Evolutionary conservation across 2,329 filamentous ascomycete species (phyloP), one percentile per base, ranked within the genome.

Genomic region (Venturiaceae sp.): DNA sequence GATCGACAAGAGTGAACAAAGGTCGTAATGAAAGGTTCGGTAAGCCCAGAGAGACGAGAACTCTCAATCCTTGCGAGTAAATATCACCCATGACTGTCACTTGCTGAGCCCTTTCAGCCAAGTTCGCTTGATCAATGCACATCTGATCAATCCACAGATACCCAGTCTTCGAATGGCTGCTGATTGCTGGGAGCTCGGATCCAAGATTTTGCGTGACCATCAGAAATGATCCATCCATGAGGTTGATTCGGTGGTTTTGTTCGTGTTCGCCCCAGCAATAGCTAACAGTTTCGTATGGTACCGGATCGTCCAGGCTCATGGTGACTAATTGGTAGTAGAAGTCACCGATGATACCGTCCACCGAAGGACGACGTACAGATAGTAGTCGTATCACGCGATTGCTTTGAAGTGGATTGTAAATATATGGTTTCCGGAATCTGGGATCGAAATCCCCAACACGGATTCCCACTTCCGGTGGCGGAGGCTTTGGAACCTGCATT

Each of bases 131-230:
- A 37, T 62, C 52, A 32, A 62, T 62, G n/a, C 57, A 61, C n/a
- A 62, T 37, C 19, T 58, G 56, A 58, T 62, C 61, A n/a, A 60
- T 57, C 60, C 60, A 62, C 2, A 62, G 14, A 26, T 57, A 57
- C 16, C 55, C 55, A 16, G 55, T 57, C 33, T 57, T 57, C 14
- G 39, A 57, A 19, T 57, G 55, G 50, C 19, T 57, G 9, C 34
- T 44, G 32, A 57, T 57, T 14, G 9, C 13, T 7, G 21, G 21
- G 8, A 57, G 34, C n/a, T 39, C 30, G 16, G 26, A 21, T 2
- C 36, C 55, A 11, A 57, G 41, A 36, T 41, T 57, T 26, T 44
- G 39, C 30, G 55, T 57, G 30, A 57, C 44, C 26, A 33, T 33
- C n/a, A 57, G 44, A 13, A 47, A 57, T 14, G 55, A 57, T 26